Percentiles rank a stretch among this genome's conserved stretches.
phyloP scores from a whole-genome alignment of 208 protist genomes.

The Trichomonas tenax region DNA sequence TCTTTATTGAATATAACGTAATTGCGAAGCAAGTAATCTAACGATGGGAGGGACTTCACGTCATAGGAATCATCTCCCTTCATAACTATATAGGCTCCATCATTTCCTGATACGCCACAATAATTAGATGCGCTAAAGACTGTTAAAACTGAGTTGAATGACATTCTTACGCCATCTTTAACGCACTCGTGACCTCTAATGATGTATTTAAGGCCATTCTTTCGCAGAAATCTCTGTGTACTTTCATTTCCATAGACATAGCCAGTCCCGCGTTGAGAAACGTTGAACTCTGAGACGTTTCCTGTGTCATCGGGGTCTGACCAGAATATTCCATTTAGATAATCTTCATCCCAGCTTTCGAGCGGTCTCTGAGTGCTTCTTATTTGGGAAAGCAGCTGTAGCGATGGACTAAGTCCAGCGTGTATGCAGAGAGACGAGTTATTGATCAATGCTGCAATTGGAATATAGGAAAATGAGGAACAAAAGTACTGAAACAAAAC shows the following conservation, averaged over 20 bases:
- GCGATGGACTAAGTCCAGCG: not conserved
- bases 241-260: not conserved
- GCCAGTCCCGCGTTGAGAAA: not conserved
- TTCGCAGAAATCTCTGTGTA: not conserved
- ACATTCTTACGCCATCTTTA: not conserved
- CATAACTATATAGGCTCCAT: not conserved
- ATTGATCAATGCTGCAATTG: not conserved
- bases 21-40: not conserved
- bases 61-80: not conserved
- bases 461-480: not conserved
- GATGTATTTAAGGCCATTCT: not conserved
- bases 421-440: not conserved
- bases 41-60: not conserved
- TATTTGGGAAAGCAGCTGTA: not conserved
- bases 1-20: not conserved
- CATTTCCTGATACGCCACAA: not conserved
- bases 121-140: constrained; percentile 5
- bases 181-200: not conserved
- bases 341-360: not conserved
- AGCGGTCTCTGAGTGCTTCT: not conserved
- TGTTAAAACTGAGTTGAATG: not conserved
- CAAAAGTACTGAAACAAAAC: not conserved
- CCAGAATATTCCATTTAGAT: not conserved
- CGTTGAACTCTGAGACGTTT: not conserved
- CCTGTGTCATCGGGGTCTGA: not conserved